phyloP scores from a whole-genome alignment of 2,329 filamentous ascomycete species.

The Botryosphaeria agaves region DNA sequence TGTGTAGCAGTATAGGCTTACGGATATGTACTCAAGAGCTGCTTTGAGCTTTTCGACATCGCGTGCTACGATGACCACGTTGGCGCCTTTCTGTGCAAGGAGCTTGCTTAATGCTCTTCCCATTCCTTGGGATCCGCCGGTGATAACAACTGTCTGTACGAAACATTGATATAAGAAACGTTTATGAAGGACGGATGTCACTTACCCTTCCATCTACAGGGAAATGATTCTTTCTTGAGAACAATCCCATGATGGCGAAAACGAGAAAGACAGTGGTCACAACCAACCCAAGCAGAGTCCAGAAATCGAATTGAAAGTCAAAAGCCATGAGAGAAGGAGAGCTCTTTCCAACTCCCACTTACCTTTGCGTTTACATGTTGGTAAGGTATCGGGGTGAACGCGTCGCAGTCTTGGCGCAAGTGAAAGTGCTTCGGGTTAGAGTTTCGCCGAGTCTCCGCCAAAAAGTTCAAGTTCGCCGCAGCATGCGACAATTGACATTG shows the following conservation, averaged over 20 bases:
- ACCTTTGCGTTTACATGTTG: too few species aligned
- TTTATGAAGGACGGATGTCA: not conserved
- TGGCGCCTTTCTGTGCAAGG: constrained; percentile 68
- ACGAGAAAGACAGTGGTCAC: too few species aligned
- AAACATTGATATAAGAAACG: constrained; percentile 1
- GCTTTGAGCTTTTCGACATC: constrained; percentile 56
- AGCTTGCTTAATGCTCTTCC: constrained; percentile 58
- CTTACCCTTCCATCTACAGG: constrained; percentile 67
- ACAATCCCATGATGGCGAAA: constrained; percentile 56
- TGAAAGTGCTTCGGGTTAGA: too few species aligned
- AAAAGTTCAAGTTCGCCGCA: too few species aligned
- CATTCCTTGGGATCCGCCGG: constrained; percentile 87
- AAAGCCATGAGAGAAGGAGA: too few species aligned
- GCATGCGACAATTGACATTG: too few species aligned
- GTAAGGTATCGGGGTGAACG: too few species aligned
- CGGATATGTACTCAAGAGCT: constrained; percentile 49
- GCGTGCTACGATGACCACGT: constrained; percentile 71
- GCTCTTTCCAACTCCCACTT: too few species aligned
- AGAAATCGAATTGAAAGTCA: too few species aligned
- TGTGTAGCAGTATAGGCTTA: constrained; percentile 14
- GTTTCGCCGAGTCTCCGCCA: too few species aligned
- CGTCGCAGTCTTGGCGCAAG: too few species aligned
- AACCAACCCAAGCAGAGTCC: too few species aligned
- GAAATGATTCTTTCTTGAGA: constrained; percentile 56
- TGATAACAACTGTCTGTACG: constrained; percentile 65